phyloP scores from a whole-genome alignment of 345 rosid species.

The Eucalyptus curtisii region DNA sequence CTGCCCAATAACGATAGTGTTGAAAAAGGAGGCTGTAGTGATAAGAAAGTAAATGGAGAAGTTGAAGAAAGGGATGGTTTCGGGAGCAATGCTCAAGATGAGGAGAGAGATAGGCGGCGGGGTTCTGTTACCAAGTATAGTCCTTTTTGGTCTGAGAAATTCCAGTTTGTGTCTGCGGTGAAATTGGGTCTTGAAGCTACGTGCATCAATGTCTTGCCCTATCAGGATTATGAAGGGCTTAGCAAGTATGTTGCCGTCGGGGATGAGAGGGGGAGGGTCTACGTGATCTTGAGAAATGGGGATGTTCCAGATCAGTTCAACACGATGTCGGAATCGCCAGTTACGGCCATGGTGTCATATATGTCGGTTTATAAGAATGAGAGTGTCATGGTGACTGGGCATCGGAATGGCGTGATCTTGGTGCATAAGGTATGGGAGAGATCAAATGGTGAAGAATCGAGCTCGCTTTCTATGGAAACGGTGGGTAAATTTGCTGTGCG shows the following conservation, averaged over 20 bases:
- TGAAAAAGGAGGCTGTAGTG: background rate
- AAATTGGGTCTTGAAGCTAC: conserved; percentile 57
- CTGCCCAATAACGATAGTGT: background rate
- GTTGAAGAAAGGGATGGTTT: background rate
- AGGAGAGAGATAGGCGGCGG: conserved; percentile 19
- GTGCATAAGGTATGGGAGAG: conserved; percentile 58
- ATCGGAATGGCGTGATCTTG: conserved; percentile 51
- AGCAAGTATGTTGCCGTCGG: conserved; percentile 89
- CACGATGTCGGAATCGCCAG: conserved; percentile 39
- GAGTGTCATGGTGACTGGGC: conserved; percentile 71
- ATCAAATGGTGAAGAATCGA: conserved; percentile 54
- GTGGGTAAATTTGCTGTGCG: conserved; percentile 27
- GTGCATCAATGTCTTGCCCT: conserved; percentile 65
- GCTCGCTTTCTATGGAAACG: conserved; percentile 36
- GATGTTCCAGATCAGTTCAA: conserved; percentile 60
- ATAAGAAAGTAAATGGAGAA: background rate
- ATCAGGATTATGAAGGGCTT: conserved; percentile 67
- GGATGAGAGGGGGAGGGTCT: conserved; percentile 65
- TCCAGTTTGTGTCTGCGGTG: conserved; percentile 80
- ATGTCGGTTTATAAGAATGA: conserved; percentile 65
- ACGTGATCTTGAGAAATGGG: conserved; percentile 67
- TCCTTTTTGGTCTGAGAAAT: conserved; percentile 85
- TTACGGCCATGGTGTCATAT: conserved; percentile 71
- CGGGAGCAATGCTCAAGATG: conserved; percentile 7
- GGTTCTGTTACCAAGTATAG: conserved; percentile 57